Evolutionary conservation across 352 stramenopile species (phyloP), one percentile per base, ranked within the genome.

Genomic region (Peronosclerospora sorghi): DNA sequence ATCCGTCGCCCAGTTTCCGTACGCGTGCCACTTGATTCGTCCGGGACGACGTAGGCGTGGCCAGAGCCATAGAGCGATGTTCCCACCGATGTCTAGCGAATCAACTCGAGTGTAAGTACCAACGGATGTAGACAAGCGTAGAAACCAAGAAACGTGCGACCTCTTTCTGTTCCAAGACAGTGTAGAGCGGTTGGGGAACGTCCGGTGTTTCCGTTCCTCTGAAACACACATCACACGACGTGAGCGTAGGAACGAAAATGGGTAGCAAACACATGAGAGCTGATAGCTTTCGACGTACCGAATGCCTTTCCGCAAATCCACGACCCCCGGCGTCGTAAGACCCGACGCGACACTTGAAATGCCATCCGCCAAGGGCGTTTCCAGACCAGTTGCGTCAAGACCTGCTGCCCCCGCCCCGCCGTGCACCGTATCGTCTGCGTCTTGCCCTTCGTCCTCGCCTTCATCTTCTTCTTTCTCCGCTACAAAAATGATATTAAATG

Each of bases 231-330:
- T n/a, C n/a, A n/a, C n/a, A n/a, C n/a, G n/a, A n/a, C n/a, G n/a
- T n/a, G n/a, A n/a, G n/a, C n/a, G n/a, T n/a, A n/a, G n/a, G n/a
- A n/a, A n/a, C n/a, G n/a, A n/a, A n/a, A n/a, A n/a, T n/a, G n/a
- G n/a, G n/a, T n/a, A n/a, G n/a, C n/a, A n/a, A n/a, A n/a, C n/a
- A n/a, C n/a, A n/a, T n/a, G n/a, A 21, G 28, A 35, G 34, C 7
- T 32, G 1, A 34, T 14, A 45, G 5, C 24, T 17, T 17, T 2
- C 6, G 13, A 59, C 55, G 37, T 55, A 80, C 65, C 71, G 62
- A 56, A 70, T 63, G n/a, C 68, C 74, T 56, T 89, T 89, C 36
- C 76, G 73, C 54, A 89, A 60, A 65, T 89, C 74, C 27, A 89
- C 69, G 13, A 75, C 63, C 37, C 68, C 70, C 32, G 76, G 73